Evolutionary conservation across 257 asterid species (phyloP), one percentile per base, ranked within the genome.

Genomic region (Scutellaria baicalensis): DNA sequence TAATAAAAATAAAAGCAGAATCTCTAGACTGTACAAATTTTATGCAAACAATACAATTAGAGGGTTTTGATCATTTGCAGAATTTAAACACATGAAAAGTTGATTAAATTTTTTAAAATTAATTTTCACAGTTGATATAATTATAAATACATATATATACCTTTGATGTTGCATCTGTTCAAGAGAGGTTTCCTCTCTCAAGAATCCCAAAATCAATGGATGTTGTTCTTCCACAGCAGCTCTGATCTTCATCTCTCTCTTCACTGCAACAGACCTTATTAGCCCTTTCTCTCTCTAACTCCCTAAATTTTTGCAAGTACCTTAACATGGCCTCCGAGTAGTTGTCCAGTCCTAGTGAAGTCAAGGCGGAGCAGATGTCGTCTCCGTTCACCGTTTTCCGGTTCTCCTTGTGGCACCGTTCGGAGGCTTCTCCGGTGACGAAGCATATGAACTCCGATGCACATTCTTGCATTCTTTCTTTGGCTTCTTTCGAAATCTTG

Each of bases 401-500:
- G n/a, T 81, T 86, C 85, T 86, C 89, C 71, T 78, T 81, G 70
- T 73, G 80, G 74, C 92, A 88, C 44, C 79, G 75, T 6, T 66
- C 85, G 0, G 90, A 80, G 10, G 95, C 95, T 70, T 88, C 95
- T 2, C 84, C 55, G 0, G 92, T 88, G 5, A 88, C 86, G 20
- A 88, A 88, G 67, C 95, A 56, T 44, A 86, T 82, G 75, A 88
- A 88, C 79, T 86, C 95, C 0, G 92, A 75, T 5, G 82, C 92
- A 52, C 92, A 86, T 68, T 84, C 92, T 74, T 88, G 95, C 72
- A 86, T 72, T 59, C 70, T 82, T 70, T 82, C 86, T 55, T 84
- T 88, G 44, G 90, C 87, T 44, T 88, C 92, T 72, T 81, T 86
- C 0, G 95, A 84, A 20, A 88, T 73, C 78, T 84, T 88, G 9